These are phyloP conservation scores for Aureoboletus auriporus DNA, from an alignment of 768 basidiomycete genomes.

Conservation along the genomic window DNA sequence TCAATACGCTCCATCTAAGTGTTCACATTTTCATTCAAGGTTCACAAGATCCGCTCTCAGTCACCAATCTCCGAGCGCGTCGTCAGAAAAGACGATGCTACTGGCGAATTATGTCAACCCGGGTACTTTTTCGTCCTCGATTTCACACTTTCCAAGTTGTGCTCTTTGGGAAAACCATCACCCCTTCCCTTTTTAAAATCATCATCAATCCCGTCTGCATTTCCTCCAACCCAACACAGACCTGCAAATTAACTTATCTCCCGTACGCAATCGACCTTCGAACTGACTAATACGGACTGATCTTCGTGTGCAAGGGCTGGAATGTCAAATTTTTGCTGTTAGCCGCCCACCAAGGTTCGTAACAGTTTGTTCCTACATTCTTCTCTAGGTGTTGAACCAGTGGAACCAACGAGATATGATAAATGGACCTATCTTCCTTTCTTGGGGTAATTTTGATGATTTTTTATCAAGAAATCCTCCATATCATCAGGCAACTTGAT, in stretches of 20 bases:
- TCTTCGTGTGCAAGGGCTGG: conserved; percentile 56
- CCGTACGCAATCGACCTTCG: conserved; percentile 43
- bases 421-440: conserved; percentile 62
- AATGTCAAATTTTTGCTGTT: conserved; percentile 53
- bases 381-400: conserved; percentile 61
- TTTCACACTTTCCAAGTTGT: too few species aligned
- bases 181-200: too few species aligned
- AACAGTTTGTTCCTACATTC: background rate
- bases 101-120: too few species aligned
- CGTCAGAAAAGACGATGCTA: too few species aligned
- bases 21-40: too few species aligned
- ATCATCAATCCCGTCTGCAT: background rate
- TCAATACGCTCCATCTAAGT: too few species aligned
- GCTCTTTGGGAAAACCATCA: too few species aligned
- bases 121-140: too few species aligned
- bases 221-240: too few species aligned
- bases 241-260: background rate
- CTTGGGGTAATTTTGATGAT: conserved; percentile 61
- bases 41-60: too few species aligned
- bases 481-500: conserved; percentile 31
- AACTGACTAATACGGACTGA: conserved; percentile 55
- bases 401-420: conserved; percentile 49
- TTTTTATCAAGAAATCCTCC: background rate
- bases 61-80: too few species aligned
- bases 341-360: conserved; percentile 49